Percentiles rank a stretch among this genome's conserved stretches.
Evolutionary conservation across 768 basidiomycete genomes (phyloP).

Genomic region (Pholiota conissans): DNA sequence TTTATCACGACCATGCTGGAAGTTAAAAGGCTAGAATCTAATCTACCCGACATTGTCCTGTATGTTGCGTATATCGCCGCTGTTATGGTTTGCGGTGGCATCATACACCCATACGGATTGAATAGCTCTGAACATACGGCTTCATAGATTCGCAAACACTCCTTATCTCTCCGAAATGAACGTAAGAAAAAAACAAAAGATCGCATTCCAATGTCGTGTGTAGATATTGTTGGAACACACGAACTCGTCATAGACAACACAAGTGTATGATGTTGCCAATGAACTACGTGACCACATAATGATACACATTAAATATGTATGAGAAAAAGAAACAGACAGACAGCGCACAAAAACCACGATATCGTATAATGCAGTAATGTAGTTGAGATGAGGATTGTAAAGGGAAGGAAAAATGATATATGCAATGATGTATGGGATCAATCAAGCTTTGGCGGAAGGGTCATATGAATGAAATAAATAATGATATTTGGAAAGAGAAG

Average conservation of each 20-base stretch:
- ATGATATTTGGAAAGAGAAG: not conserved
- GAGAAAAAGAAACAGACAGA: not conserved
- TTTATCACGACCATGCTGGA: too few species aligned
- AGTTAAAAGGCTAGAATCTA: too few species aligned
- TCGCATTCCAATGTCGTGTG: not conserved
- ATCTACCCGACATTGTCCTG: too few species aligned
- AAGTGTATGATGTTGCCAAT: not conserved
- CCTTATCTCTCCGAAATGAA: too few species aligned
- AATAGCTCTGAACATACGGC: too few species aligned
- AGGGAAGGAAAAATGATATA: not conserved
- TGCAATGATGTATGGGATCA: not conserved
- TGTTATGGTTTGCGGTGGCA: too few species aligned
- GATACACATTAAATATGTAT: constrained; percentile 6
- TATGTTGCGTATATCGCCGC: too few species aligned
- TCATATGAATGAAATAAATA: constrained; percentile 2
- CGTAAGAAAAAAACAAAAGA: not conserved
- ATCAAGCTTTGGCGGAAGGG: not conserved
- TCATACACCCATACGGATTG: too few species aligned
- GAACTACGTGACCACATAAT: not conserved
- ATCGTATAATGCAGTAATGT: not conserved
- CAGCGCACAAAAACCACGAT: too few species aligned
- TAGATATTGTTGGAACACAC: constrained; percentile 2
- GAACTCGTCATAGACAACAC: not conserved
- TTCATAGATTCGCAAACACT: too few species aligned
- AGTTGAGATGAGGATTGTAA: not conserved